Base-by-base conservation (phyloP, 2,329 filamentous ascomycete species). In the Ophiostoma perfectum region DNA sequence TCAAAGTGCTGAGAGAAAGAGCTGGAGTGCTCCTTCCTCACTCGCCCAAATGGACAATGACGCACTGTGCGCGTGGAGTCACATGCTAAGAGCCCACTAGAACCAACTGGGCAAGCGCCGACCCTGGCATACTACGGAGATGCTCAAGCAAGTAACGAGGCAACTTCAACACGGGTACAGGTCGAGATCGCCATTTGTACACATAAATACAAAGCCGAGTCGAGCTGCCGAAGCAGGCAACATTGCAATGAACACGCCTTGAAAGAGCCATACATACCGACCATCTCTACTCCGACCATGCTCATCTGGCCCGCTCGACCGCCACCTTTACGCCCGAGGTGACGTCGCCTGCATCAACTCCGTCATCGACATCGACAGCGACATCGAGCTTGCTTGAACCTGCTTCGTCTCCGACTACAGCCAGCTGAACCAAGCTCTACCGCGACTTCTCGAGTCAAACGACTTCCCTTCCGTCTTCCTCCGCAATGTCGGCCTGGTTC, bases 401-500 rank as follows among this genome's bases (percentile, higher is more conserved):
- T 58, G 27, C 5, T 14, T 38, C 27, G 12, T 3, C 45, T 11
- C 14, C 5, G 18, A 60, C 49, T 49, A n/a, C 5, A 62, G 38
- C 12, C 38, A 14, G 0, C 38, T 16, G 1, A 49, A 5, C 45
- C 14, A 18, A 16, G 49, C 12, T n/a, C 6, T 27, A 27, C 16
- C 6, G n/a, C 49, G 16, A 18, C 8, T 4, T n/a, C 14, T n/a
- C 16, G 49, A 52, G 6, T 44, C 4, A 11, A 8, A n/a, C 58
- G 16, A 18, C 16, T 6, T 9, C 3, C 12, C 16, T 9, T 9
- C 38, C 16, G 11, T 16, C 9, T 39, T 18, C 7, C 55, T 16
- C 12, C 36, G 42, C 42, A 39, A 70, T 70, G 68, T 67, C 68
- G 63, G 62, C 67, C 44, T 64, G 66, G n/a, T 70, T 70, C 27